phyloP scores from a whole-genome alignment of 2,329 filamentous ascomycete species.

The Xylariaceae sp. region DNA sequence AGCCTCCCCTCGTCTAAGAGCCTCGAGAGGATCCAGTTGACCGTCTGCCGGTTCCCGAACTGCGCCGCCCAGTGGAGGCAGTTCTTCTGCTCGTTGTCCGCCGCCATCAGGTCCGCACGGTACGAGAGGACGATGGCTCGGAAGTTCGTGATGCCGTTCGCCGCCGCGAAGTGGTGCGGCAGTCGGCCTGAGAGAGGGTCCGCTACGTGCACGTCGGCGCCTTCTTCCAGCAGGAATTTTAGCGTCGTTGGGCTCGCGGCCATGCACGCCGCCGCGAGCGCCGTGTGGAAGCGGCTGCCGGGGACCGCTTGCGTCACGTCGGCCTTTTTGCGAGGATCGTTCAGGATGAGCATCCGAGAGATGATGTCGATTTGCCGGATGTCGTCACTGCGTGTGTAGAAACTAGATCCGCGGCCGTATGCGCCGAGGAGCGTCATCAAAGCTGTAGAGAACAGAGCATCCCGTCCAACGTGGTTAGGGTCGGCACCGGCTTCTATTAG shows the following conservation, averaged over 20 bases:
- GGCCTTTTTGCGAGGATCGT: background rate
- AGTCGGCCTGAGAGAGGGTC: background rate
- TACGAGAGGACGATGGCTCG: background rate
- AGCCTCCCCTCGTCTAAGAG: background rate
- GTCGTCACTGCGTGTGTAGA: background rate
- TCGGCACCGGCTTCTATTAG: too few relatives aligned
- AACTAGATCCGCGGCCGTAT: too few relatives aligned
- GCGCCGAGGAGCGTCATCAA: too few relatives aligned
- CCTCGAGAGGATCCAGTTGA: background rate
- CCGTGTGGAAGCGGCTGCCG: background rate
- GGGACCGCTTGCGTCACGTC: background rate
- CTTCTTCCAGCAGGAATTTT: background rate
- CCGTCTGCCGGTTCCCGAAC: background rate
- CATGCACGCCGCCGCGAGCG: background rate
- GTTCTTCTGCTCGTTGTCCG: background rate
- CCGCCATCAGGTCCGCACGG: background rate
- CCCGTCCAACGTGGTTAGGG: too few relatives aligned
- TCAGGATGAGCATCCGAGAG: background rate
- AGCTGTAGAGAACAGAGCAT: too few relatives aligned
- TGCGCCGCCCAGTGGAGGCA: slow-evolving; percentile 1
- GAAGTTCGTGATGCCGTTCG: background rate
- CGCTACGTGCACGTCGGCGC: background rate
- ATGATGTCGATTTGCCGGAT: background rate
- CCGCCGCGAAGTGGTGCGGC: background rate
- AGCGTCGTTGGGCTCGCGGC: background rate